phyloP scores from a whole-genome alignment of 441 rosid species.

The Bocquillonia castaneifolia region DNA sequence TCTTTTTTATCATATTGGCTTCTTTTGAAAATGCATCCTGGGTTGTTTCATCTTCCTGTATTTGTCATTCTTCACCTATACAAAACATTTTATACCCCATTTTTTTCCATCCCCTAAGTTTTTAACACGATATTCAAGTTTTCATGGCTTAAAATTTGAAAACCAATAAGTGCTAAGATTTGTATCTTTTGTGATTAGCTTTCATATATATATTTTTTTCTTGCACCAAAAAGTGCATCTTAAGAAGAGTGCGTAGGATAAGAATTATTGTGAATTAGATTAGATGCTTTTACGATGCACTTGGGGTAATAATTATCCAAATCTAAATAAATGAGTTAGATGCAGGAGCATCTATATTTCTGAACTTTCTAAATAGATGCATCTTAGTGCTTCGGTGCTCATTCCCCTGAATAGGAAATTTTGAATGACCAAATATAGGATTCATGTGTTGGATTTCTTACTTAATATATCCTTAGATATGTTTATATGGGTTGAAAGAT shows the following conservation, averaged over 20 bases:
- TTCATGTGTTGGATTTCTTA: not conserved
- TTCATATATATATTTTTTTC: not conserved
- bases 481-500: not conserved
- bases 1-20: not conserved
- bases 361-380: not conserved
- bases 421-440: not conserved
- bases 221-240: not conserved
- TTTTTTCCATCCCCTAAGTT: not conserved
- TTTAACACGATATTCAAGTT: not conserved
- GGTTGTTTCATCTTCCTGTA: not conserved
- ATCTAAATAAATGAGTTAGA: not conserved
- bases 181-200: not conserved
- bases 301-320: not conserved
- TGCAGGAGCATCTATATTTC: not conserved
- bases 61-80: not conserved
- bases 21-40: not conserved
- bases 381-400: not conserved
- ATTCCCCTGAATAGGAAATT: too few relatives aligned
- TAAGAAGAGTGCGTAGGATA: not conserved
- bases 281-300: not conserved
- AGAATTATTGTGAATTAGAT: not conserved
- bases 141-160: not conserved
- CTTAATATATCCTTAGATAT: not conserved
- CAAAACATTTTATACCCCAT: not conserved
- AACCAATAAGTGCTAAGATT: not conserved